Conservation (phyloP, 2,329 filamentous ascomycete genomes). For the Neonectria coccinea region DNA sequence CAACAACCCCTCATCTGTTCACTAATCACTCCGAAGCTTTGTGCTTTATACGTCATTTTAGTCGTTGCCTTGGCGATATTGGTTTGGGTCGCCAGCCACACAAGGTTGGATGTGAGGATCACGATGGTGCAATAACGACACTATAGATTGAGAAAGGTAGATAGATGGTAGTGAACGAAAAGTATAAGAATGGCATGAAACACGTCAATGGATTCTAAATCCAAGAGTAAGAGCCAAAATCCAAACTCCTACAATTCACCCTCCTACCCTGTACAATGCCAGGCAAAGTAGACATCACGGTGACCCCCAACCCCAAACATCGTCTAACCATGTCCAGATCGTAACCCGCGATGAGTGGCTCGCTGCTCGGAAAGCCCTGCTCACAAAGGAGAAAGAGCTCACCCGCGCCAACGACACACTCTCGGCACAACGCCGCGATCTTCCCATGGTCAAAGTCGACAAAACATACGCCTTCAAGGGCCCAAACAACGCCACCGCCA, state of each 20-base stretch:
- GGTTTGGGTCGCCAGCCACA: background rate
- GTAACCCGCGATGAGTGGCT: constrained; percentile 52
- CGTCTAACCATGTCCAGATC: constrained; percentile 38
- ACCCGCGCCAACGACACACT: constrained; percentile 47
- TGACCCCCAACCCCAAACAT: too few species aligned
- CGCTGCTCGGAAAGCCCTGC: constrained; percentile 48
- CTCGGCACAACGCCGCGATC: constrained; percentile 47
- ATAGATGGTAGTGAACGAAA: background rate
- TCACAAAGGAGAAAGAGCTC: constrained; percentile 52
- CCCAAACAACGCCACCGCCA: constrained; percentile 40
- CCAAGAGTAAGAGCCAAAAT: background rate
- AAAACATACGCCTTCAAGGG: constrained; percentile 53
- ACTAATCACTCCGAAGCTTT: constrained; percentile 16
- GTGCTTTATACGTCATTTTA: constrained; percentile 7
- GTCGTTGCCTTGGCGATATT: constrained; percentile 1
- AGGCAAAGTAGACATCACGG: constrained; percentile 11
- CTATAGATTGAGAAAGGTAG: background rate
- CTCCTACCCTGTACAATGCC: constrained; percentile 9
- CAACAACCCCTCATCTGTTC: constrained; percentile 18
- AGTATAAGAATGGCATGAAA: background rate
- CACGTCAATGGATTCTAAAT: background rate
- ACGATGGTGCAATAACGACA: background rate
- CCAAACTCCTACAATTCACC: background rate
- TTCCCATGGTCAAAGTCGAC: constrained; percentile 55
- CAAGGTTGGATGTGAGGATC: background rate